Base-by-base conservation (phyloP, 164 flowering plant species). In the Cinnamomum micranthum region DNA sequence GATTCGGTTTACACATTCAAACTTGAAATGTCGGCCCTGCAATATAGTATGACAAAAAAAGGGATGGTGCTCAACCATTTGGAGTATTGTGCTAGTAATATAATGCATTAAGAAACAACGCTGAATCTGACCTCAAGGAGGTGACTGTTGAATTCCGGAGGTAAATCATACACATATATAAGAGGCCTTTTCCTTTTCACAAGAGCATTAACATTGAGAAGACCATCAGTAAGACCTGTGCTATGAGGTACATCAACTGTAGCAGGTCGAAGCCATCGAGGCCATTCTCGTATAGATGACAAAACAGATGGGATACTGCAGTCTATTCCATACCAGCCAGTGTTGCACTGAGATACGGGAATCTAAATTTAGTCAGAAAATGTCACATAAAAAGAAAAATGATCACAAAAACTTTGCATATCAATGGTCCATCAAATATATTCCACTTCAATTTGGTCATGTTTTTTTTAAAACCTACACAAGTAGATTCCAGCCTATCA, bases 21-120 rank as follows among this genome's bases (percentile, higher is more conserved):
- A 84, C 82, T 88, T 95, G 81, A 81, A 95, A 84, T 95, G 99
- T 41, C 99, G 92, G 31, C 98, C 99, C 99, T 95, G 83, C 74
- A 84, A 63, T 72, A 41, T 41, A 9, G 47, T 41, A 41, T 41
- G 47, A 11, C 0, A 41, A 81, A 68, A 73, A 68, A 67, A 33
- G 28, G 28, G 47, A 15, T 31, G 41, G 28, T 60, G 64, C 62
- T 59, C 51, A 27, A 50, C 31, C 12, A 77, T 51, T 22, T 55
- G 25, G 59, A 77, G 63, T 1, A 69, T 47, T 47, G 24, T 22
- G 69, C 47, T 67, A 41, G 47, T 7, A 41, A 41, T 9, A 7
- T 41, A 41, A 41, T 67, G 41, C 35, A 67, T 23, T 31, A 4
- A 28, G 17, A 67, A 33, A 67, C 19, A 28, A 64, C 2, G 69